Evolutionary conservation across 768 basidiomycete genomes (phyloP).

Genomic region (Lentinula sp.): DNA sequence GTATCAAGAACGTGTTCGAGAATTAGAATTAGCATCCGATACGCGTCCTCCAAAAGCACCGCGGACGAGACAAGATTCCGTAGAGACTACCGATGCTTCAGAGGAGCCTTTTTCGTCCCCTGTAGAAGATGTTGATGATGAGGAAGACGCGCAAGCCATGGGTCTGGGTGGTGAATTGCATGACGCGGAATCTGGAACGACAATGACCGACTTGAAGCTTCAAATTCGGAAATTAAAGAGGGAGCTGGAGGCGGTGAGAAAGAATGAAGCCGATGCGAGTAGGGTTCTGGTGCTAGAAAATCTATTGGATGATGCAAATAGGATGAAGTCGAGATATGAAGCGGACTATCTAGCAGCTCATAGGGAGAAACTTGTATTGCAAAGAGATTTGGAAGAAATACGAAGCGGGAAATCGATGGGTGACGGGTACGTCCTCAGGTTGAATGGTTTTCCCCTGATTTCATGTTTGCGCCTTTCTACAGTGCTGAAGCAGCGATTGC

Average conservation of each 20-base stretch:
- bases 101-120: slow-evolving; percentile 33
- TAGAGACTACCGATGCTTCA: slow-evolving; percentile 22
- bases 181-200: slow-evolving; percentile 75
- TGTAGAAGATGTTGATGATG: slow-evolving; percentile 28
- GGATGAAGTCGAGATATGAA: slow-evolving; percentile 88
- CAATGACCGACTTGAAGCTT: slow-evolving; percentile 89
- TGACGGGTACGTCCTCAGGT: slow-evolving; percentile 56
- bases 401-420: slow-evolving; percentile 78
- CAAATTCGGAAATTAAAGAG: slow-evolving; percentile 77
- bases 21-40: slow-evolving; percentile 66
- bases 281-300: slow-evolving; percentile 84
- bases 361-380: slow-evolving; percentile 73
- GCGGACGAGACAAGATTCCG: slow-evolving; percentile 10
- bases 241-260: slow-evolving; percentile 70
- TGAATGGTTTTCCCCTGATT: background rate
- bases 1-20: slow-evolving; percentile 86
- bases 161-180: slow-evolving; percentile 85
- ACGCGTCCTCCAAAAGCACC: slow-evolving; percentile 4
- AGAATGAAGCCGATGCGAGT: slow-evolving; percentile 73
- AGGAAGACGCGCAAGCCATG: slow-evolving; percentile 39
- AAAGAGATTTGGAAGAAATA: slow-evolving; percentile 84
- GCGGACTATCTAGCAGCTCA: slow-evolving; percentile 81
- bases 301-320: slow-evolving; percentile 83
- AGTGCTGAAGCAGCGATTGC: slow-evolving; percentile 88
- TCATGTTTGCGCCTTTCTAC: slow-evolving; percentile 2